Percentiles rank a stretch among this genome's conserved stretches.
Conservation (phyloP, 495 filamentous ascomycete species). For the Lindgomyces ingoldianus region DNA sequence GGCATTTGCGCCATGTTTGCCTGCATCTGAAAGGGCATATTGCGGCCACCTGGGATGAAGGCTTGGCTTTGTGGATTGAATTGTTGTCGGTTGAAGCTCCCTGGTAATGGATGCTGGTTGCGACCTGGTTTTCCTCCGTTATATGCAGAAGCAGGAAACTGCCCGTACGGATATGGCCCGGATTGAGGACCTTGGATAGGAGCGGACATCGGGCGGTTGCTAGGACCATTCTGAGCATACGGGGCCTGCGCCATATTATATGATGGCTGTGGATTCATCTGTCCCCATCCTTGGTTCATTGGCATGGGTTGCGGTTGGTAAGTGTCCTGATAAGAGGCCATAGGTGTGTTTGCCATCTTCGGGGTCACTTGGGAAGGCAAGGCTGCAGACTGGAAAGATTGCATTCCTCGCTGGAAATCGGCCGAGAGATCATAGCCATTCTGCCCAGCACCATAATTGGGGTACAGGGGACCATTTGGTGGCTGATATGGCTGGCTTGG, state of each 20-base stretch:
- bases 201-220: constrained; percentile 43
- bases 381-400: constrained; percentile 35
- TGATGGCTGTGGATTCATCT: constrained; percentile 30
- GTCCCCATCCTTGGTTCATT: constrained; percentile 36
- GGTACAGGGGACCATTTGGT: constrained; percentile 17
- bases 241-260: constrained; percentile 27
- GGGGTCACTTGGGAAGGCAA: constrained; percentile 32
- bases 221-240: constrained; percentile 43
- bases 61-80: constrained; percentile 93
- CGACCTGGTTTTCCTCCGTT: constrained; percentile 59
- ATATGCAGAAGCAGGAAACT: constrained; percentile 70
- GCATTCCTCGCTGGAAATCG: constrained; percentile 45
- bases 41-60: constrained; percentile 65
- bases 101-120: constrained; percentile 72
- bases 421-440: constrained; percentile 42
- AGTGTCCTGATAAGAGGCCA: constrained; percentile 25
- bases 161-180: constrained; percentile 72
- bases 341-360: constrained; percentile 37
- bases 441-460: constrained; percentile 12
- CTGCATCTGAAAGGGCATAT: constrained; percentile 35
- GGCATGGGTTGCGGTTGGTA: constrained; percentile 36
- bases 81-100: constrained; percentile 75
- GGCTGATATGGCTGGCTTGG: constrained; percentile 20
- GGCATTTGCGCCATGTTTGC: constrained; percentile 18
- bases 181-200: constrained; percentile 44